Percentiles rank a stretch among this genome's conserved stretches.
Evolutionary conservation across 1,139 yeast genomes (phyloP).

Genomic region (Yamadazyma spencermartinsiae): DNA sequence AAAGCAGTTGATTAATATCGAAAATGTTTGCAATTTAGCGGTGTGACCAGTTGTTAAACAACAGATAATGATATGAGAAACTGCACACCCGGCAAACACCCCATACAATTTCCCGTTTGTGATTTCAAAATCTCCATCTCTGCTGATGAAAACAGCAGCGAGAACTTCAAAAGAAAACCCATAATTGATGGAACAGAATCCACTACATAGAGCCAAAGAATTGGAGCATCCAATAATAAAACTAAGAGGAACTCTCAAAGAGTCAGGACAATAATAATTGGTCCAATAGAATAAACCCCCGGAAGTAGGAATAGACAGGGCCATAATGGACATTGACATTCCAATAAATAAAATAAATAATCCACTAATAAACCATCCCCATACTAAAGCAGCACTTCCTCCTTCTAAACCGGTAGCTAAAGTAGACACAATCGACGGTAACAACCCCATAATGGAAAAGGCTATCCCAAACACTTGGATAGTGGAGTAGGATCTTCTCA

Average conservation of each 20-base stretch:
- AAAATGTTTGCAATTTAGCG: conserved; percentile 59
- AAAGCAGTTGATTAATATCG: conserved; percentile 56
- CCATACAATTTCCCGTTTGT: conserved; percentile 36
- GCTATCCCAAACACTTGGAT: conserved; percentile 55
- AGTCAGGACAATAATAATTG: conserved; percentile 36
- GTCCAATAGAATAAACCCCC: conserved; percentile 70
- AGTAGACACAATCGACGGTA: conserved; percentile 47
- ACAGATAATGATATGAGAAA: conserved; percentile 29
- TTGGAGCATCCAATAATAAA: conserved; percentile 48
- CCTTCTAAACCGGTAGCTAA: conserved; percentile 37
- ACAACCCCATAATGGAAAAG: conserved; percentile 52
- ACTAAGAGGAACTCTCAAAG: conserved; percentile 34
- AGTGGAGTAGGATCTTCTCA: conserved; percentile 47
- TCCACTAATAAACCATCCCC: conserved; percentile 75
- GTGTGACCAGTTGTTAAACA: conserved; percentile 41
- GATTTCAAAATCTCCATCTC: conserved; percentile 32
- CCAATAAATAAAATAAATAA: conserved; percentile 60
- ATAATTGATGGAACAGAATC: conserved; percentile 39
- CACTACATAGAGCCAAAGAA: conserved; percentile 37
- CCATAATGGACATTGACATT: conserved; percentile 62
- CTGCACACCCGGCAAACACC: conserved; percentile 35
- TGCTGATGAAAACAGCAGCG: conserved; percentile 33
- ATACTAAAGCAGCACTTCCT: conserved; percentile 51
- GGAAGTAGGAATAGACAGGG: conserved; percentile 70
- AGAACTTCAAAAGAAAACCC: conserved; percentile 39